These are phyloP conservation scores for Neonectria ditissima DNA, from an alignment of 2,329 filamentous ascomycete genomes.

Conservation along the genomic window DNA sequence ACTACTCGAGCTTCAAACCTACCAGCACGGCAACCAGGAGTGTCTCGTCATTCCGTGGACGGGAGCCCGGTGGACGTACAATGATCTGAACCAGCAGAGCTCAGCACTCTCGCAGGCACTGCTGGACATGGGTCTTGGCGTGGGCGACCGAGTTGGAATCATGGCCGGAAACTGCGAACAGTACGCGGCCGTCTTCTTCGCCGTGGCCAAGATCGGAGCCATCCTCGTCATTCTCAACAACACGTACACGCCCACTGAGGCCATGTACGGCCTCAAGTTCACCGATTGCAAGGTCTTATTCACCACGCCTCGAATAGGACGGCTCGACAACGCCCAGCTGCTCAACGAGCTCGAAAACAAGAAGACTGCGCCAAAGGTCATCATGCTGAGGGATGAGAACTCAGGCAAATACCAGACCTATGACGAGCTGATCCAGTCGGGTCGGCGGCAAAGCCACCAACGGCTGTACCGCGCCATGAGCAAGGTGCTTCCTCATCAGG, in stretches of 20 bases:
- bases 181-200: slow-evolving; percentile 83
- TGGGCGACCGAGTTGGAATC: slow-evolving; percentile 78
- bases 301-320: slow-evolving; percentile 76
- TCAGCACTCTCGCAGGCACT: slow-evolving; percentile 73
- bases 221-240: slow-evolving; percentile 85
- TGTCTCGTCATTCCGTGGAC: slow-evolving; percentile 83
- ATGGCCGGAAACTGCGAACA: slow-evolving; percentile 85
- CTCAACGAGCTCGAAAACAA: slow-evolving; percentile 65
- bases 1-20: slow-evolving; percentile 77
- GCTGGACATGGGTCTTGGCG: slow-evolving; percentile 73
- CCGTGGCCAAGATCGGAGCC: slow-evolving; percentile 73
- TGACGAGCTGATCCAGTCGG: slow-evolving; percentile 65
- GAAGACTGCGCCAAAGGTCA: slow-evolving; percentile 60
- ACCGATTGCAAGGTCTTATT: slow-evolving; percentile 80
- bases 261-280: slow-evolving; percentile 77
- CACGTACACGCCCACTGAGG: slow-evolving; percentile 81
- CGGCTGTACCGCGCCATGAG: slow-evolving; percentile 65
- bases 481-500: slow-evolving; percentile 71
- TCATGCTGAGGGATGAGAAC: slow-evolving; percentile 69
- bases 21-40: slow-evolving; percentile 73
- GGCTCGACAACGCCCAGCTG: slow-evolving; percentile 71
- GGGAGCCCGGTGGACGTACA: slow-evolving; percentile 78
- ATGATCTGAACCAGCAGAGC: slow-evolving; percentile 72
- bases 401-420: slow-evolving; percentile 69
- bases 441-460: slow-evolving; percentile 61